Base-by-base conservation (phyloP, 495 filamentous ascomycete genomes). In the Sphaerosporella brunnea region DNA sequence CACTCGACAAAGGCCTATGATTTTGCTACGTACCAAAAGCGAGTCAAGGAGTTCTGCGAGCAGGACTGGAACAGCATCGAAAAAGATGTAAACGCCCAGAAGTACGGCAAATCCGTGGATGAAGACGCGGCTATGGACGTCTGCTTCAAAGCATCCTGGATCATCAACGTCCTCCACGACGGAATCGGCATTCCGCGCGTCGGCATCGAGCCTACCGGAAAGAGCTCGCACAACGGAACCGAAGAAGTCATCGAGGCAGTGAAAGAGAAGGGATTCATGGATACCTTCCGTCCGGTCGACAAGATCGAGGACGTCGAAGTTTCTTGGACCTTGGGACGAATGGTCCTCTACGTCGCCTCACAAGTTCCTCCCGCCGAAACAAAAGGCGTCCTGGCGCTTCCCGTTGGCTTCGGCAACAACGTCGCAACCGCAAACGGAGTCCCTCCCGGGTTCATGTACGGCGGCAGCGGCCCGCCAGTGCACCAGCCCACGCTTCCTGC, bases 311-410 rank as follows among this genome's bases (percentile, higher is more conserved):
- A 74, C 32, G 80, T 83, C 11, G 90, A 99, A 66, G 82, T 99
- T n/a, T 92, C 83, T 65, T 99, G 90, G 90, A 96, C 90, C 0
- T 67, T 99, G 0, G 90, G 90, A 2, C 93, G 94, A 64, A 95
- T 96, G 70, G 78, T 96, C n/a, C 73, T 99, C 18, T 99, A 96
- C 54, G 90, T 88, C 0, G 77, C 90, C 4, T 86, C 83, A 4
- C 84, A 95, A 62, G 70, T 96, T 13, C 79, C 80, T 0, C 70
- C 81, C 0, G 65, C 69, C 9, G 64, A 66, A 1, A 64, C 71
- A 23, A 69, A 77, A 40, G 56, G 56, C 4, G 18, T 44, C 7
- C 45, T 21, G 10, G 63, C 67, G 4, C 66, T 82, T 4, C 81
- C 84, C 0, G 92, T 99, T 7, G 90, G 90, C 1, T 96, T 96